A percentile compares a stretch with the other conserved stretches of the same genome.
These are phyloP conservation scores for thale cress (Arabidopsis thaliana) DNA, from an alignment of 345 rosid species.

Conservation along the genomic window TAIR10.1 NC_003076.8:25895001-25895500, in stretches of 20 bases:
- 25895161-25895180: background rate
- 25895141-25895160: background rate
- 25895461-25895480: background rate
- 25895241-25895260: slow-evolving; percentile 80
- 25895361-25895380: slow-evolving; percentile 87
- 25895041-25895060: slow-evolving; percentile 82
- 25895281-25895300: slow-evolving; percentile 90
- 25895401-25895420: slow-evolving; percentile 47
- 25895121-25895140: background rate
- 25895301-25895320: slow-evolving; percentile 72
- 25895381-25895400: slow-evolving; percentile 92
- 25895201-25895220: slow-evolving; percentile 85
- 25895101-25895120: background rate
- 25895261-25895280: slow-evolving; percentile 84
- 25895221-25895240: slow-evolving; percentile 83
- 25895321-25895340: slow-evolving; percentile 79
- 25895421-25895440: slow-evolving; percentile 4
- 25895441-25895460: background rate
- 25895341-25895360: slow-evolving; percentile 88
- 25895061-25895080: slow-evolving; percentile 43
- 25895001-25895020: slow-evolving; percentile 93
- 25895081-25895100: background rate
- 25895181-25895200: background rate
- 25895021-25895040: slow-evolving; percentile 88
- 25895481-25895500: slow-evolving; percentile 1